Base-by-base conservation (phyloP, 345 rosid genomes). In the Murraya paniculata region DNA sequence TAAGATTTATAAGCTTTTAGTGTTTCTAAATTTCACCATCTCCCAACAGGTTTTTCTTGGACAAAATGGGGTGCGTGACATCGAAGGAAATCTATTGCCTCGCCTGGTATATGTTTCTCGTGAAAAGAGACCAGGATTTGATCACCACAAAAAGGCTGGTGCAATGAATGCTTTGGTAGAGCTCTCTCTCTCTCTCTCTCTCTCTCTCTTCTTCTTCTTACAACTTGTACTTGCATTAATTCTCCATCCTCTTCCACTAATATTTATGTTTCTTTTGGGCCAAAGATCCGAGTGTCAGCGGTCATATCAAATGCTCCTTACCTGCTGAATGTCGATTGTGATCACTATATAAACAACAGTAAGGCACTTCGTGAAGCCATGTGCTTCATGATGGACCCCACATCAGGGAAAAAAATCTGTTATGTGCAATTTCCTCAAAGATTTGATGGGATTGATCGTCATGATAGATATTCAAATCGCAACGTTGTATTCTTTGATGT, bases 141-240 rank as follows among this genome's bases (percentile, higher is more conserved):
- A 92, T 75, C 98, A 94, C 83, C 98, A 94, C 72, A 94, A 94
- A 82, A 94, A 94, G 71, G 98, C 97, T 68, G 98, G 98, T 56
- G 98, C 98, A 73, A 94, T 94, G 98, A 94, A 94, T 79, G 80
- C 98, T 57, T 78, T 94, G 94, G 98, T 94, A 86, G 62, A 48
- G 48, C 68, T 39, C 68, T 65, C 71, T 65, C 69, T 56, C 55
- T 35, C 68, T 72, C 64, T 9, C 45, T 39, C 73, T 45, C 68
- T 67, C 68, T 60, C 65, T 59, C 53, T 39, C 71, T 74, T 57
- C 8, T 1, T n/a, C 25, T 1, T 31, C 18, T 30, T 9, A 67
- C 27, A 68, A 48, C 27, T 66, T 30, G 27, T 41, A 60, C 14
- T 73, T 31, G 55, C 24, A 25, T 74, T 39, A 21, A 19, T 19